Conservation (phyloP, 352 stramenopile genomes). For the Phytophthora cactorum region DNA sequence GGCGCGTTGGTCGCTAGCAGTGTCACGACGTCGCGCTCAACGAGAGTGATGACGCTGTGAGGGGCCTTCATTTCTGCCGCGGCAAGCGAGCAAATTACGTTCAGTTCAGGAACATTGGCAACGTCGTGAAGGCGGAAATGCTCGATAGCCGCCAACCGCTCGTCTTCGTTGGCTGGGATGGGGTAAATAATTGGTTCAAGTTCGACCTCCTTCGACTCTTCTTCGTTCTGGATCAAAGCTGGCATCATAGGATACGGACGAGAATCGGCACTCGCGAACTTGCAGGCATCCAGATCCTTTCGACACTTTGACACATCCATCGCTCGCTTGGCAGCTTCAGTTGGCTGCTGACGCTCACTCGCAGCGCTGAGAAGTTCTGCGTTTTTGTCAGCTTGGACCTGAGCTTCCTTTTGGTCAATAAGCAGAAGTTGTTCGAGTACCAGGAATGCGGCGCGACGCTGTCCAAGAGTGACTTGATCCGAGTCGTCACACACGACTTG, state of each 20-base stretch:
- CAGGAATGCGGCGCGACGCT: slow-evolving; percentile 21
- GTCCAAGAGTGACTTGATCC: not conserved
- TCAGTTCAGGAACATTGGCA: slow-evolving; percentile 30
- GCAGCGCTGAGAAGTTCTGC: slow-evolving; percentile 11
- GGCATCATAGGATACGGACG: slow-evolving; percentile 37
- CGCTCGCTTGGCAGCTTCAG: slow-evolving; percentile 11
- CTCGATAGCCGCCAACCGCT: slow-evolving; percentile 35
- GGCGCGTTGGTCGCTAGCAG: slow-evolving; percentile 38
- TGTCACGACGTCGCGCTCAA: slow-evolving; percentile 36
- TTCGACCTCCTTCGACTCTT: not conserved
- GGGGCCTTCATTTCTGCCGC: slow-evolving; percentile 37
- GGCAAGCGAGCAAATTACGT: slow-evolving; percentile 42
- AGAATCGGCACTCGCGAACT: slow-evolving; percentile 31
- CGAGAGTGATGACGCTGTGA: slow-evolving; percentile 40
- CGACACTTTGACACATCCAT: slow-evolving; percentile 30
- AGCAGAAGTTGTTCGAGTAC: slow-evolving; percentile 33
- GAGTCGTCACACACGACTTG: slow-evolving; percentile 22
- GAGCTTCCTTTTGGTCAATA: slow-evolving; percentile 18
- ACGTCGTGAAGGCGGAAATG: slow-evolving; percentile 29
- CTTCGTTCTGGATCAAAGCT: slow-evolving; percentile 2
- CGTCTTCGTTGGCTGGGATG: slow-evolving; percentile 35
- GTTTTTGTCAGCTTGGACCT: slow-evolving; percentile 19
- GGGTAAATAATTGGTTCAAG: slow-evolving; percentile 27
- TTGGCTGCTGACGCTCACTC: not conserved
- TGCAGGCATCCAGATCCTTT: slow-evolving; percentile 25